Percentiles rank a stretch among this genome's conserved stretches.
Conservation (phyloP, 129 eudicot species). For the Flaveria robusta region DNA sequence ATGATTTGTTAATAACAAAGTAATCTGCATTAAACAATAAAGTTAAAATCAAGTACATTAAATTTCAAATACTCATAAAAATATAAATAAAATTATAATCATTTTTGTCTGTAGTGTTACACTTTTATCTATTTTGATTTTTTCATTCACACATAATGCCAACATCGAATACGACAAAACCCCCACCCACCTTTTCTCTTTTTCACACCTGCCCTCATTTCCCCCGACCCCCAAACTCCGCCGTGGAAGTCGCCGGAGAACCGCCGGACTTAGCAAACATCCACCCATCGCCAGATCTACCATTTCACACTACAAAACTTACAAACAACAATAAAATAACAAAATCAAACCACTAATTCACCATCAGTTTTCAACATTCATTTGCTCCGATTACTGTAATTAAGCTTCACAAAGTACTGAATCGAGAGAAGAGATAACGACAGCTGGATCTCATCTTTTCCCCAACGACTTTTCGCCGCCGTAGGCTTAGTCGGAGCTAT, state of each 20-base stretch:
- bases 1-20: neutral
- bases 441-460: slow-evolving; percentile 88
- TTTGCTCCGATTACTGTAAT: slow-evolving; percentile 34
- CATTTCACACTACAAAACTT: slow-evolving; percentile 9
- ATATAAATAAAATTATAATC: neutral
- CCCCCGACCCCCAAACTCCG: slow-evolving; percentile 31
- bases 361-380: slow-evolving; percentile 1
- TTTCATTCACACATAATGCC: slow-evolving; percentile 31
- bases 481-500: slow-evolving; percentile 24
- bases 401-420: slow-evolving; percentile 73
- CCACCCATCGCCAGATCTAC: neutral
- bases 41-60: neutral
- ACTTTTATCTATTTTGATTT: slow-evolving; percentile 28
- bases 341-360: neutral
- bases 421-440: slow-evolving; percentile 81
- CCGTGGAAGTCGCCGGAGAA: slow-evolving; percentile 13
- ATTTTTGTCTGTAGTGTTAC: slow-evolving; percentile 30
- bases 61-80: neutral
- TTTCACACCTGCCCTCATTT: slow-evolving; percentile 38
- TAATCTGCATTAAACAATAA: neutral
- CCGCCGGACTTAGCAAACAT: slow-evolving; percentile 20
- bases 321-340: slow-evolving; percentile 8
- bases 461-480: slow-evolving; percentile 60
- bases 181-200: slow-evolving; percentile 30
- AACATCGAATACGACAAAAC: slow-evolving; percentile 43